These are phyloP conservation scores for Linderina pennispora DNA, from an alignment of 192 early-diverging fungal species.

Conservation along the genomic window DNA sequence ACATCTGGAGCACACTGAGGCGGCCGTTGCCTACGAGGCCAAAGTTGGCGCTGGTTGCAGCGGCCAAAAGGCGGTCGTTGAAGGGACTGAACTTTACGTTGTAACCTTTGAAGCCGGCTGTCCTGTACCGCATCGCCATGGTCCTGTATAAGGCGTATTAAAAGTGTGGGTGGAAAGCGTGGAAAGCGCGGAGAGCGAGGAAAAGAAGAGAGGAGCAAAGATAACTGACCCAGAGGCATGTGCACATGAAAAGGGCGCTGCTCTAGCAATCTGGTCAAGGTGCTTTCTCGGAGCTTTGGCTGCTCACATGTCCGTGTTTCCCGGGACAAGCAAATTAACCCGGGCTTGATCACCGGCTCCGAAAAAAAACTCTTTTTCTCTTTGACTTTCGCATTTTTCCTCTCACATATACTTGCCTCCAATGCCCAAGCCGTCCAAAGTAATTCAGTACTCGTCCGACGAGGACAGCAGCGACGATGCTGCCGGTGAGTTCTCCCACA, in stretches of 20 bases:
- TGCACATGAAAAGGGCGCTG: no score
- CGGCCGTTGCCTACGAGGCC: slow-evolving; percentile 96
- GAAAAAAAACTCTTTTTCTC: no score
- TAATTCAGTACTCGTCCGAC: slow-evolving; percentile 42
- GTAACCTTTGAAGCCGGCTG: slow-evolving; percentile 85
- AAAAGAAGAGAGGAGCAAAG: not conserved
- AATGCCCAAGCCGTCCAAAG: slow-evolving; percentile 18
- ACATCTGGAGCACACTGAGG: slow-evolving; percentile 64
- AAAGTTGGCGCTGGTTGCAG: slow-evolving; percentile 89
- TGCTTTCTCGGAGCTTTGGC: no score
- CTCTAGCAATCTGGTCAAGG: no score
- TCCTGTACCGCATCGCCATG: slow-evolving; percentile 50
- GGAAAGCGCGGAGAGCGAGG: not conserved
- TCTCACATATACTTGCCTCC: no score
- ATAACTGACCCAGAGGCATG: no score
- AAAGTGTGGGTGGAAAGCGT: not conserved
- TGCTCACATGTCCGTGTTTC: no score
- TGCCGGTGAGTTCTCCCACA: slow-evolving; percentile 9
- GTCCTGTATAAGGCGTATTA: not conserved
- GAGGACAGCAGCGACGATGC: slow-evolving; percentile 32
- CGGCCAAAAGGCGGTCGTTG: slow-evolving; percentile 80
- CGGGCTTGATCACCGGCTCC: no score
- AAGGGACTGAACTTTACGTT: slow-evolving; percentile 96
- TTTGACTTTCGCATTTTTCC: no score
- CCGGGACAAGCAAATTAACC: no score